phyloP scores from a whole-genome alignment of 768 basidiomycete genomes.

The Termitomyces sp. region DNA sequence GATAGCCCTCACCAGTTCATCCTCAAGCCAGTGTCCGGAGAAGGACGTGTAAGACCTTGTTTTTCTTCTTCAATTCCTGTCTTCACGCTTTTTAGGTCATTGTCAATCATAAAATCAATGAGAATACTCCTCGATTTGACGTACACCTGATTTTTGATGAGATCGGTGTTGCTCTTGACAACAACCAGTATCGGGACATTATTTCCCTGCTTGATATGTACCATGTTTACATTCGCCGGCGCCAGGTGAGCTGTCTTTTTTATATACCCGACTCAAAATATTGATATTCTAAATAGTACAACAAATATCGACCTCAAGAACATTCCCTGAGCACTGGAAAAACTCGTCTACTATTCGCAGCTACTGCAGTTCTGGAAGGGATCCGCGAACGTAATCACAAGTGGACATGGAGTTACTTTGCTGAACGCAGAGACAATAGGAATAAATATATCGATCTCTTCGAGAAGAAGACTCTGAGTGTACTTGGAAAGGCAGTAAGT shows the following conservation, averaged over 20 bases:
- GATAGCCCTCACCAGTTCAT: conserved; percentile 84
- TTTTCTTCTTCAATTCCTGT: background rate
- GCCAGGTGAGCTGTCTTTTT: conserved; percentile 48
- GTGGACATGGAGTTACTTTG: conserved; percentile 94
- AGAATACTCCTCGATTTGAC: conserved; percentile 80
- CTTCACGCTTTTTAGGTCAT: conserved; percentile 49
- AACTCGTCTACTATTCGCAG: conserved; percentile 77
- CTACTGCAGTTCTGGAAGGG: conserved; percentile 73
- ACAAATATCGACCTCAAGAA: conserved; percentile 70
- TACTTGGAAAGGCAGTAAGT: conserved; percentile 54
- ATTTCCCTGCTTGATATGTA: conserved; percentile 96
- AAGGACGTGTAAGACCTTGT: conserved; percentile 69
- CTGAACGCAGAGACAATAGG: conserved; percentile 83
- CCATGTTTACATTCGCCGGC: conserved; percentile 87
- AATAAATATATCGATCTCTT: conserved; percentile 82
- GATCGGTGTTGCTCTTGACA: conserved; percentile 88
- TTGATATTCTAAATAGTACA: conserved; percentile 56
- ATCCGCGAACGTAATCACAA: conserved; percentile 78
- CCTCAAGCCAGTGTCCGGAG: conserved; percentile 91
- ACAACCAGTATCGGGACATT: conserved; percentile 90
- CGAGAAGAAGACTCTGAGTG: conserved; percentile 63
- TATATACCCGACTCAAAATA: conserved; percentile 6
- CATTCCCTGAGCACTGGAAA: conserved; percentile 56
- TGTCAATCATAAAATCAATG: conserved; percentile 77
- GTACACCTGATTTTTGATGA: conserved; percentile 87